Conservation (phyloP, 768 basidiomycete species). For the Russula foetens region DNA sequence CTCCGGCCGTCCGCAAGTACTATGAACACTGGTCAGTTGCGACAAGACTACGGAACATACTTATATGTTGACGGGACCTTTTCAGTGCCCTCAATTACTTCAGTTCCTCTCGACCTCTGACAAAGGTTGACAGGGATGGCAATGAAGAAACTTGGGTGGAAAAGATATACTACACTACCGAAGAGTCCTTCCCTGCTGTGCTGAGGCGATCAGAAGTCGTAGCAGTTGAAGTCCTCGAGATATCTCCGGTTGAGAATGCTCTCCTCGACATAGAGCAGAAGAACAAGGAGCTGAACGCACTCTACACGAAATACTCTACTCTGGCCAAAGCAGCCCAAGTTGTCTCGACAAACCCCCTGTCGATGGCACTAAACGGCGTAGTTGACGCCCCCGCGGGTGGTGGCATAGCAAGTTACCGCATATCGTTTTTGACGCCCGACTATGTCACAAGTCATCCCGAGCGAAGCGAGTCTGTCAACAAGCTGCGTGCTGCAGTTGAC, state of each 20-base stretch:
- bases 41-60: background rate
- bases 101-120: conserved; percentile 62
- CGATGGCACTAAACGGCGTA: conserved; percentile 79
- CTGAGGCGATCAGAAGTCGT: conserved; percentile 84
- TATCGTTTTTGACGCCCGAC: conserved; percentile 62
- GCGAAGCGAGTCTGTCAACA: conserved; percentile 59
- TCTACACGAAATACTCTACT: conserved; percentile 66
- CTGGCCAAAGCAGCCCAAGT: conserved; percentile 67
- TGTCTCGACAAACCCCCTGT: conserved; percentile 70
- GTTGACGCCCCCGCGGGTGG: conserved; percentile 76
- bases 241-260: conserved; percentile 82
- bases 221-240: conserved; percentile 57
- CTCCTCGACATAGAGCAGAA: conserved; percentile 73
- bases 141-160: conserved; percentile 78
- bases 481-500: conserved; percentile 66
- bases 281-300: conserved; percentile 64
- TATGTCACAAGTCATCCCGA: conserved; percentile 66
- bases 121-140: conserved; percentile 55
- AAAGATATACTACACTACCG: conserved; percentile 81
- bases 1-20: conserved; percentile 69
- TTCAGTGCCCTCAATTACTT: conserved; percentile 76
- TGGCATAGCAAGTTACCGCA: conserved; percentile 72
- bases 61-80: background rate
- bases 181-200: conserved; percentile 87
- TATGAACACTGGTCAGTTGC: conserved; percentile 69